Evolutionary conservation across 2,329 filamentous ascomycete genomes (phyloP), one percentile per base, ranked within the genome.

Genomic region (Diplodia corticola): DNA sequence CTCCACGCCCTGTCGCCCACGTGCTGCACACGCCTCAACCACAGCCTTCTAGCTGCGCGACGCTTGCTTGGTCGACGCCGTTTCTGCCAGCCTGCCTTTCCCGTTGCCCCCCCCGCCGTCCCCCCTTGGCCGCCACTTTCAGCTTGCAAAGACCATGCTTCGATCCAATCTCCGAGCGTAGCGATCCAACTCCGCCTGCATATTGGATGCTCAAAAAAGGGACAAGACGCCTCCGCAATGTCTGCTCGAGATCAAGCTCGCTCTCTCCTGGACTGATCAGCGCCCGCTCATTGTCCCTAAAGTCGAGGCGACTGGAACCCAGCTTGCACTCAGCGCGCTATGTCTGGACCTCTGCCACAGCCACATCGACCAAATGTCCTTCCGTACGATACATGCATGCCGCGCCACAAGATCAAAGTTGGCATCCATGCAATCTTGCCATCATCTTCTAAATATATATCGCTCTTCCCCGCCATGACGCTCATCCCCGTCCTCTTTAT

Each of bases 131-230:
- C 28, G 13, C 17, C 2, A 55, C 13, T 17, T 17, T 24, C 49
- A 28, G 50, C 30, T 28, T 22, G 3, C 57, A 30, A 48, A 15
- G 24, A 20, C 40, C 57, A 20, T 61, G 40, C 57, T 26, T 61
- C 26, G n/a, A 24, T 61, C 57, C 57, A 61, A 61, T 61, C 44
- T 61, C 57, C 57, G 57, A 61, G 44, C 44, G 33, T 37, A 61
- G 57, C 57, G 57, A 61, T 61, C 40, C 49, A 61, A 61, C 57
- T 33, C 57, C 57, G 57, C 28, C 57, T 24, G 9, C 33, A 28
- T 61, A 61, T 61, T 61, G 57, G 28, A 13, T 30, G 13, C 57
- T 20, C 44, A 6, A 26, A 44, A 60, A 49, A 49, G 28, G 57
- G 44, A 22, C 40, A 15, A 24, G 28, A 37, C 17, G 30, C 15